A percentile compares a stretch with the other conserved stretches of the same genome.
phyloP scores from a whole-genome alignment of 306 rosid genomes.

The Pterocarpus macrocarpus region DNA sequence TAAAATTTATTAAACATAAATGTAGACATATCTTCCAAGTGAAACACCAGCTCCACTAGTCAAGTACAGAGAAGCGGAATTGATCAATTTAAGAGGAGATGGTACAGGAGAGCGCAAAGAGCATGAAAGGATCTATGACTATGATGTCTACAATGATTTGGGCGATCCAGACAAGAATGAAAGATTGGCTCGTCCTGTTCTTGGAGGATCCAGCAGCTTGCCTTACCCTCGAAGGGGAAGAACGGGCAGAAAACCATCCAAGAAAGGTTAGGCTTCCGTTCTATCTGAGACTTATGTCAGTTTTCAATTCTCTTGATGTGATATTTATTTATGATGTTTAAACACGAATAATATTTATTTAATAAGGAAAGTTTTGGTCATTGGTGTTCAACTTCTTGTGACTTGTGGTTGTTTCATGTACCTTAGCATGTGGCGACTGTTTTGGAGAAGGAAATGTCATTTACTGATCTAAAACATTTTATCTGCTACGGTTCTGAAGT shows the following conservation, averaged over 20 bases:
- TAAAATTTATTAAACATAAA: background rate
- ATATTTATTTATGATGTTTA: too few relatives aligned
- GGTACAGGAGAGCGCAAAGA: constrained; percentile 77
- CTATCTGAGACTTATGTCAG: too few relatives aligned
- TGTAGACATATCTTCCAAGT: constrained; percentile 76
- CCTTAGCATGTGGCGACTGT: too few relatives aligned
- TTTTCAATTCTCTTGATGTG: too few relatives aligned
- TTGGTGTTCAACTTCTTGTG: too few relatives aligned
- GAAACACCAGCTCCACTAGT: constrained; percentile 70
- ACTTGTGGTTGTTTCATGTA: too few relatives aligned
- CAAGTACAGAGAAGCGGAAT: constrained; percentile 64
- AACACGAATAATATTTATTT: too few relatives aligned
- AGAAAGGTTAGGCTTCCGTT: constrained; percentile 53
- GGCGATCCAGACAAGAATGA: constrained; percentile 61
- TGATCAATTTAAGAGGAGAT: constrained; percentile 69
- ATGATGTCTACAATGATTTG: constrained; percentile 80
- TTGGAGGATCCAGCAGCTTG: constrained; percentile 68
- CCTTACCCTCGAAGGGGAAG: constrained; percentile 92
- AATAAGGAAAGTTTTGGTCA: too few relatives aligned
- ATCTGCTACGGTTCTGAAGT: too few relatives aligned
- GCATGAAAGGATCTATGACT: constrained; percentile 81
- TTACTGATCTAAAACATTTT: too few relatives aligned
- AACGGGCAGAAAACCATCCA: constrained; percentile 67
- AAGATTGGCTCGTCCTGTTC: constrained; percentile 63
- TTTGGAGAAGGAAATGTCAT: too few relatives aligned